phyloP scores from a whole-genome alignment of 768 basidiomycete species.

The Hygrophorus russula region DNA sequence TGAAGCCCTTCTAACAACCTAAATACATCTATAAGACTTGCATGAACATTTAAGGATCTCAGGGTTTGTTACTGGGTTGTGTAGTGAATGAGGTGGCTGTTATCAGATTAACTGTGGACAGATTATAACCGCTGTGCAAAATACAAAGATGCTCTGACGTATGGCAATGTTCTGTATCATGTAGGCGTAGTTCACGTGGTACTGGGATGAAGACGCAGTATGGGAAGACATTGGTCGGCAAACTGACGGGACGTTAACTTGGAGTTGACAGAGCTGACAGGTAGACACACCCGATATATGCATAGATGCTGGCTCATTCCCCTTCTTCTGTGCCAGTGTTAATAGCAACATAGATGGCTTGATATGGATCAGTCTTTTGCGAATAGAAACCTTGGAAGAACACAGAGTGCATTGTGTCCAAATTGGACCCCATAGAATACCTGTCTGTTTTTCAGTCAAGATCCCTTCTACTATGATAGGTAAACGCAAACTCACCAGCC shows the following conservation, averaged over 20 bases:
- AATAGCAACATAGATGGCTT: conserved; percentile 83
- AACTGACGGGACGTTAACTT: conserved; percentile 30
- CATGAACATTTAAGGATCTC: conserved; percentile 66
- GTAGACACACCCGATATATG: conserved; percentile 67
- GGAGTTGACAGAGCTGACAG: conserved; percentile 1
- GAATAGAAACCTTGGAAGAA: conserved; percentile 97
- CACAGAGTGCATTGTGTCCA: conserved; percentile 93
- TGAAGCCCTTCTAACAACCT: no score
- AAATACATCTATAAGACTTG: no score
- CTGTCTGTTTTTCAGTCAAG: conserved; percentile 22
- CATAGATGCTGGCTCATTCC: conserved; percentile 64
- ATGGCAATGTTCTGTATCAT: conserved; percentile 75
- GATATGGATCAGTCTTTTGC: conserved; percentile 80
- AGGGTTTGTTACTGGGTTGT: conserved; percentile 57
- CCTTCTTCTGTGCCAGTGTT: conserved; percentile 71
- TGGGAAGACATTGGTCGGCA: conserved; percentile 80
- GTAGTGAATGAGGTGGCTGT: conserved; percentile 35
- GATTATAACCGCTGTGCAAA: conserved; percentile 3
- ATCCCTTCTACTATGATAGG: neutral
- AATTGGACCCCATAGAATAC: conserved; percentile 85
- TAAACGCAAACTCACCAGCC: conserved; percentile 59
- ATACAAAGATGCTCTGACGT: conserved; percentile 22
- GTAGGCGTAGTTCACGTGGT: conserved; percentile 75
- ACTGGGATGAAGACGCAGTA: conserved; percentile 93
- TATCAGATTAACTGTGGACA: conserved; percentile 64